Base-by-base conservation (phyloP, 2,329 filamentous ascomycete genomes). In the Clonostachys sp. region DNA sequence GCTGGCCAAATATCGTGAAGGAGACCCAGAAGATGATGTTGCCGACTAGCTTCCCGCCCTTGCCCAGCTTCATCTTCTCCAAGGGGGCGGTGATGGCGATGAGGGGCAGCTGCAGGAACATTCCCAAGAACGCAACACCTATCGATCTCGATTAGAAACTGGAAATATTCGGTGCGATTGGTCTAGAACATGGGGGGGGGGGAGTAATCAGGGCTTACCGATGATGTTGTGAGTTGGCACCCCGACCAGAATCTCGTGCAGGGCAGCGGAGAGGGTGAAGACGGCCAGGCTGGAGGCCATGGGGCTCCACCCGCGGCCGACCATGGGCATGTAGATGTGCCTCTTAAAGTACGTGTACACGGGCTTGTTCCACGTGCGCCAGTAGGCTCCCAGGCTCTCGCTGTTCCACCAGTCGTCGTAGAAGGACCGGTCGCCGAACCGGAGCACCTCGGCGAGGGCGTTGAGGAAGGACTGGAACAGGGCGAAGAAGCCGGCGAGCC, bases 401-500 rank as follows among this genome's bases (percentile, higher is more conserved):
- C 85, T 89, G 62, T 99, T 99, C 94, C 94, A 99, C 94, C 94
- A 99, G 61, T 96, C 91, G 36, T 89, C 86, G 66, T 99, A 99
- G 66, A 99, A 99, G 45, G 91, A 87, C 33, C 94, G 82, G 64
- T 99, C 94, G 16, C 87, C 94, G 59, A 99, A 99, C 41, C 81
- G 79, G 73, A 90, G 87, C 12, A 97, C 73, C 65, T 99, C 94
- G 5, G 92, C 92, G 17, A 97, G 73, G 0, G 90, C 90, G 60
- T 99, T 99, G 44, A 99, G 73, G 51, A 89, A 85, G 2, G 89
- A 92, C 62, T 99, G 94, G 71, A 99, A 99, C 13, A 97, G 71
- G 3, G 92, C 94, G 60, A 96, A 97, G 76, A 99, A 99, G 6
- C 94, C 92, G 2, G 91, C 91, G 1, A 99, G 84, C 94, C 94